Evolutionary conservation across 2,329 filamentous ascomycete genomes (phyloP).

Genomic region (Alternaria brassicae): DNA sequence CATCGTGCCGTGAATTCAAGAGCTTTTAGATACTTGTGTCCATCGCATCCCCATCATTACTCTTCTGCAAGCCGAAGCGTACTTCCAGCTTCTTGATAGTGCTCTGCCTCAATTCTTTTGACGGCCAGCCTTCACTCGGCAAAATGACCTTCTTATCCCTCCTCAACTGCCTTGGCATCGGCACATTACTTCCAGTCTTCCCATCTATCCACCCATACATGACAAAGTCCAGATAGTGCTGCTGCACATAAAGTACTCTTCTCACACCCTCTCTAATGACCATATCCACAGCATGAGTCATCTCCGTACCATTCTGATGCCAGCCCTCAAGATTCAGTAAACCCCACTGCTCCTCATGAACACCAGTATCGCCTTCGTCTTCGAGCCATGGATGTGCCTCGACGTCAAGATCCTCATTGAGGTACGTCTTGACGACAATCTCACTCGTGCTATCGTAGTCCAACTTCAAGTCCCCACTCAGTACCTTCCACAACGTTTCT

Average conservation of each 20-base stretch:
- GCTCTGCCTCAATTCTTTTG: not conserved
- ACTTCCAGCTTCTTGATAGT: conserved; percentile 9
- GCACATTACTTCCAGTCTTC: conserved; percentile 59
- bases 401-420: conserved; percentile 26
- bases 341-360: conserved; percentile 45
- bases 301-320: conserved; percentile 64
- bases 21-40: not conserved
- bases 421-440: conserved; percentile 31
- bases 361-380: conserved; percentile 32
- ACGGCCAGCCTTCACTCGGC: conserved; percentile 9
- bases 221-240: conserved; percentile 64
- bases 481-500: conserved; percentile 34
- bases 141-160: conserved; percentile 55
- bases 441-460: conserved; percentile 36
- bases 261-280: conserved; percentile 61
- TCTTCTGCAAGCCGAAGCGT: not conserved
- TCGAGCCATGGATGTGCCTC: conserved; percentile 29
- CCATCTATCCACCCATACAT: conserved; percentile 67
- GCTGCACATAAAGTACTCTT: conserved; percentile 62
- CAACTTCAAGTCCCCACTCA: conserved; percentile 62
- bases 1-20: too few relatives aligned
- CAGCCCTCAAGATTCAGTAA: conserved; percentile 52
- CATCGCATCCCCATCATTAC: not conserved
- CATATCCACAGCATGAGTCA: conserved; percentile 49
- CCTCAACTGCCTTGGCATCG: conserved; percentile 58